phyloP scores from a whole-genome alignment of 371 early-diverging fungal genomes.

The Rhizopus delemar region DNA sequence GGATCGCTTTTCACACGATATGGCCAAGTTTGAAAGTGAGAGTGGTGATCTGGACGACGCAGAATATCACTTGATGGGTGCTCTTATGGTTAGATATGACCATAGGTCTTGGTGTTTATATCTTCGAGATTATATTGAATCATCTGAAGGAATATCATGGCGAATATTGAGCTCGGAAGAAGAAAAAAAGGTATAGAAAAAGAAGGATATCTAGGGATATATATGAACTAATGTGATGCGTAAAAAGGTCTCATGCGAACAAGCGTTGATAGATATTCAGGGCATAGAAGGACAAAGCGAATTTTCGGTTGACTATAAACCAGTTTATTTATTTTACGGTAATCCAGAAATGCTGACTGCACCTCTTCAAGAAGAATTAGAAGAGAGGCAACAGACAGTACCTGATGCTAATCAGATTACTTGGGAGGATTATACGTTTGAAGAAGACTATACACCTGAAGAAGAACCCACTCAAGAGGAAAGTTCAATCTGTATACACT shows the following conservation, averaged over 20 bases:
- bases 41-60: slow-evolving; percentile 13
- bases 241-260: slow-evolving; percentile 23
- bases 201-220: background rate
- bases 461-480: slow-evolving; percentile 23
- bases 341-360: slow-evolving; percentile 22
- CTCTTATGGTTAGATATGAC: slow-evolving; percentile 38
- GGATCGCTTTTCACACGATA: slow-evolving; percentile 22
- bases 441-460: slow-evolving; percentile 22
- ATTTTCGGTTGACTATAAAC: slow-evolving; percentile 32
- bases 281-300: slow-evolving; percentile 8
- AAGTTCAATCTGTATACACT: slow-evolving; percentile 34
- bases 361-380: slow-evolving; percentile 1
- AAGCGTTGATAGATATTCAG: slow-evolving; percentile 29
- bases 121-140: slow-evolving; percentile 37
- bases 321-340: slow-evolving; percentile 46
- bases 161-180: slow-evolving; percentile 24
- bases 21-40: slow-evolving; percentile 5
- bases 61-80: slow-evolving; percentile 43
- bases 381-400: background rate
- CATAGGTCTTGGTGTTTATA: slow-evolving; percentile 39
- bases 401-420: slow-evolving; percentile 25
- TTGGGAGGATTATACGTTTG: slow-evolving; percentile 40
- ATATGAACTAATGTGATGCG: background rate
- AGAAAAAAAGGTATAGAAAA: slow-evolving; percentile 13
- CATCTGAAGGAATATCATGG: slow-evolving; percentile 35